Base-by-base conservation (phyloP, 495 filamentous ascomycete genomes). In the Penicillium dipodomyicola region DNA sequence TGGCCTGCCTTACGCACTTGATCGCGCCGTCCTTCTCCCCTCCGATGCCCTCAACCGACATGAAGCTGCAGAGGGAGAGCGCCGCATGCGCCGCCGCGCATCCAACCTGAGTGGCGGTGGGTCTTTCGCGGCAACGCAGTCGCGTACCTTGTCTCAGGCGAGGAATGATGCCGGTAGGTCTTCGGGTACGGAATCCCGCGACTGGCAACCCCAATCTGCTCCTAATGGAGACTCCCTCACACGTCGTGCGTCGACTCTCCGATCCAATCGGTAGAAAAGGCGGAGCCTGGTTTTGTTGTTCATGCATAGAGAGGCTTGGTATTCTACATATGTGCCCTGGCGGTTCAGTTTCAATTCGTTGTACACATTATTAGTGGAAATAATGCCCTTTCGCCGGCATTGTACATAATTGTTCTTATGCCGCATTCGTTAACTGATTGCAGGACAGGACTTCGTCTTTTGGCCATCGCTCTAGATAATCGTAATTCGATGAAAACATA, bases 1-100 rank as follows among this genome's bases (percentile, higher is more conserved):
- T 73, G 93, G 94, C 29, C 76, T 98, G 0, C 93, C 93, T 0
- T 96, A 96, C 65, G 85, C 90, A 9, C 83, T 98, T 0, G 94
- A 98, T 63, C 87, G 92, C 2, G 94, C 94, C 48, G 91, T 97
- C 44, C 72, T 93, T 3, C 80, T 96, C 14, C 90, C 92, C 5
- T 87, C 84, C 39, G 91, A 96, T 58, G 77, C 83, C 1, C 78
- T 95, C 15, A 85, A 92, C 45, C 72, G 81, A 46, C 85, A 82
- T 47, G 90, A 94, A 61, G 81, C 81, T 6, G 79, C 75, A 7
- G 83, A 88, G 42, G 79, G 78, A 0, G 79, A 84, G 40, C 64
- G 74, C 22, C 72, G 82, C 44, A 70, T 85, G 66, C 76, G 81
- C 32, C 75, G 83, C 27, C 78, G 81, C 23, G 60, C 72, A 11